These are phyloP conservation scores for Eucalyptus pauciflora DNA, from an alignment of 345 rosid species.

Conservation along the genomic window DNA sequence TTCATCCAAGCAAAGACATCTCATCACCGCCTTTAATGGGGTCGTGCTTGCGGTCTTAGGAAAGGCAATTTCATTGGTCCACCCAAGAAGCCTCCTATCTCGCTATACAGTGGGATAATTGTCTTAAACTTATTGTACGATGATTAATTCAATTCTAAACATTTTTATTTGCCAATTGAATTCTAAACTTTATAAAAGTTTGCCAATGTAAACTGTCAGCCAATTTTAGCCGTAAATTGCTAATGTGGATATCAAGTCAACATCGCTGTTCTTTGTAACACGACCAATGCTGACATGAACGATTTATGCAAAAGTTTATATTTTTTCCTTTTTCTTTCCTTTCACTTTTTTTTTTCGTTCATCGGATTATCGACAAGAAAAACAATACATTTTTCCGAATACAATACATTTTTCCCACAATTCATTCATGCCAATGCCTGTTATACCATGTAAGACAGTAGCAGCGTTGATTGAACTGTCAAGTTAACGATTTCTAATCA, in stretches of 20 bases:
- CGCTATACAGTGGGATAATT: accelerated
- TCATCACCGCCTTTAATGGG: neutral
- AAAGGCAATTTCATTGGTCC: neutral
- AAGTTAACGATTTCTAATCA: too few relatives aligned
- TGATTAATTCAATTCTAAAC: too few relatives aligned
- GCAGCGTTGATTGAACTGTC: accelerated
- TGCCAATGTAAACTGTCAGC: too few relatives aligned
- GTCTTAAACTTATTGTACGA: accelerated
- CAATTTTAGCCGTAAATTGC: too few relatives aligned
- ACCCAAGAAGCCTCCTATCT: neutral
- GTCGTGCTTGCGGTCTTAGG: too few relatives aligned
- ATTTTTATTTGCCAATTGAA: too few relatives aligned
- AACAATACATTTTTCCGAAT: neutral
- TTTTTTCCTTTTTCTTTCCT: too few relatives aligned
- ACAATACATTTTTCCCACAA: neutral
- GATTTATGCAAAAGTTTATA: accelerated
- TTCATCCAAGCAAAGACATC: neutral
- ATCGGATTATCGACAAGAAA: neutral
- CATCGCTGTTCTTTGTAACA: accelerated
- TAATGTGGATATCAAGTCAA: too few relatives aligned
- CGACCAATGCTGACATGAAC: accelerated
- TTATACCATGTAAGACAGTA: accelerated
- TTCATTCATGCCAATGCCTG: accelerated
- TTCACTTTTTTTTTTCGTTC: too few relatives aligned
- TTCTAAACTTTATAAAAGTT: too few relatives aligned